These are phyloP conservation scores for Exobasidium rhododendri DNA, from an alignment of 1,284 basidiomycete species.

Conservation along the genomic window DNA sequence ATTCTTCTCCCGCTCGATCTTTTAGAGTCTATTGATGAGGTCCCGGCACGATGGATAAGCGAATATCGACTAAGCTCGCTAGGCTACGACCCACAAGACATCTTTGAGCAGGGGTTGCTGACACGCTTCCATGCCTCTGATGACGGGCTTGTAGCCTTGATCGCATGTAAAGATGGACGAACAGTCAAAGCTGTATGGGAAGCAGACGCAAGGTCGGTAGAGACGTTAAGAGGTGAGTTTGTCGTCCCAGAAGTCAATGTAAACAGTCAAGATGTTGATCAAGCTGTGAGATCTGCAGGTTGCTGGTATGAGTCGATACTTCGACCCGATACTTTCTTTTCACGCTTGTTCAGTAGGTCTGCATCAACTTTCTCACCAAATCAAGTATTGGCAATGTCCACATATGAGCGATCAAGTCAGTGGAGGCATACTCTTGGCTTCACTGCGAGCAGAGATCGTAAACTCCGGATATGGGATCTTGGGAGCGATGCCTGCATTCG, in stretches of 20 bases:
- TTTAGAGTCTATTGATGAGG: slow-evolving; percentile 7
- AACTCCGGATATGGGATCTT: slow-evolving; percentile 49
- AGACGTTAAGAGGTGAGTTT: background rate
- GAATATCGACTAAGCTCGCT: background rate
- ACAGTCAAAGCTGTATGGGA: slow-evolving; percentile 5
- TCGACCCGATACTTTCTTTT: slow-evolving; percentile 27
- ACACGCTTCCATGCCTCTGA: background rate
- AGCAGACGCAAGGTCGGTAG: background rate
- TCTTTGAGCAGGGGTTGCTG: background rate
- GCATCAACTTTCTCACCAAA: slow-evolving; percentile 24
- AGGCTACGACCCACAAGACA: background rate
- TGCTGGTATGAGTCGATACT: slow-evolving; percentile 8
- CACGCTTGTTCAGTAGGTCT: slow-evolving; percentile 42
- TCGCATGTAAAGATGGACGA: slow-evolving; percentile 4
- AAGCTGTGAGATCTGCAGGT: background rate
- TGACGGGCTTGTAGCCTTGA: background rate
- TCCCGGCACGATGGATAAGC: slow-evolving; percentile 5
- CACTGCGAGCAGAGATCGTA: slow-evolving; percentile 43
- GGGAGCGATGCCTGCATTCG: slow-evolving; percentile 45
- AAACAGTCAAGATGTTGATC: background rate
- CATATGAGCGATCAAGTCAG: slow-evolving; percentile 24
- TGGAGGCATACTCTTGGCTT: slow-evolving; percentile 34
- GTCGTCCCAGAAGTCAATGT: no score
- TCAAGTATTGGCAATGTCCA: slow-evolving; percentile 35
- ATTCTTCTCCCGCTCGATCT: slow-evolving; percentile 10